Evolutionary conservation across 805 yeast genomes (phyloP).

Genomic region (Sugiyamaella chiloensis): DNA sequence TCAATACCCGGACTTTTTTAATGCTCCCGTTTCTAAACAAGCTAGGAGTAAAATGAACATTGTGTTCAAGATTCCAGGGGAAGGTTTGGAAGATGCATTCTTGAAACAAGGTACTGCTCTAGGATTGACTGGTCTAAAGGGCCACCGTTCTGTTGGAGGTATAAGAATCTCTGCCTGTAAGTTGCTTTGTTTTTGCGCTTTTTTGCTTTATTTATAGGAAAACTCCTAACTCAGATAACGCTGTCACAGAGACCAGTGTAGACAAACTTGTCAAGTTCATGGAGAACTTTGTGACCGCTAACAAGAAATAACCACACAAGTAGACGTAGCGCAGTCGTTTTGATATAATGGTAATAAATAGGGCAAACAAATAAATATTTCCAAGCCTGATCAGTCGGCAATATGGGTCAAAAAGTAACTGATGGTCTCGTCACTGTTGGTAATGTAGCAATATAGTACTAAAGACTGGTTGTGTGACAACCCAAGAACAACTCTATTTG

Average conservation of each 20-base stretch:
- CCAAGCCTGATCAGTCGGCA: slow-evolving; percentile 11
- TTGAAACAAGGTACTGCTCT: slow-evolving; percentile 58
- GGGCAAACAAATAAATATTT: not conserved
- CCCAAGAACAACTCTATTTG: slow-evolving; percentile 23
- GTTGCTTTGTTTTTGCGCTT: slow-evolving; percentile 5
- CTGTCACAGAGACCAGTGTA: slow-evolving; percentile 64
- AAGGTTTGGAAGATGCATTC: slow-evolving; percentile 61
- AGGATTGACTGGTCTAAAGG: slow-evolving; percentile 77
- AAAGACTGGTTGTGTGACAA: slow-evolving; percentile 22
- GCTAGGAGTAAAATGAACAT: slow-evolving; percentile 89
- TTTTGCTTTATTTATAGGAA: not conserved
- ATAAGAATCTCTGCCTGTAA: slow-evolving; percentile 78
- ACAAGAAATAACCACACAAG: slow-evolving; percentile 1
- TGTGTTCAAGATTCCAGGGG: slow-evolving; percentile 75
- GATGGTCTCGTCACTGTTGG: slow-evolving; percentile 20
- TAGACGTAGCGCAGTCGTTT: slow-evolving; percentile 1
- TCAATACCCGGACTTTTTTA: slow-evolving; percentile 59
- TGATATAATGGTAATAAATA: not conserved
- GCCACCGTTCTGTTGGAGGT: slow-evolving; percentile 97
- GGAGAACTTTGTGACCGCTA: slow-evolving; percentile 47
- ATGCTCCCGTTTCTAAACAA: slow-evolving; percentile 58
- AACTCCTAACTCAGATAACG: slow-evolving; percentile 51
- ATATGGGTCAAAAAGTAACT: slow-evolving; percentile 24
- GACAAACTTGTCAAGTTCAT: slow-evolving; percentile 55
- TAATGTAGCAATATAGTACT: slow-evolving; percentile 23